These are phyloP conservation scores for Lentinula guzmanii DNA, from an alignment of 768 basidiomycete genomes.

Conservation along the genomic window DNA sequence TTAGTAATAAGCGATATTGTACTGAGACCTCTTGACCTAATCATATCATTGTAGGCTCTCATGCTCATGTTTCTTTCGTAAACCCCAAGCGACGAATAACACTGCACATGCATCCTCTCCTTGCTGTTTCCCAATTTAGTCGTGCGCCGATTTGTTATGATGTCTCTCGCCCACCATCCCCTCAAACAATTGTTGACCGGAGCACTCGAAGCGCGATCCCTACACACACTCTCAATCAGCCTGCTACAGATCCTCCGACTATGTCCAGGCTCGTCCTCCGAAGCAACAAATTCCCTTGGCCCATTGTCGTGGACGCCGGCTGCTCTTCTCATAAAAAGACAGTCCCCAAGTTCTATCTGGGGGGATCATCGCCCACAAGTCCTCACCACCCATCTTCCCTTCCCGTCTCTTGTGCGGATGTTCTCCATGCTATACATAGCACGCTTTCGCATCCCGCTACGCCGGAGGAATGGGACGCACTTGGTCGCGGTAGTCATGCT, in stretches of 20 bases:
- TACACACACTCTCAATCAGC: slow-evolving; percentile 48
- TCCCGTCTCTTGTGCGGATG: slow-evolving; percentile 53
- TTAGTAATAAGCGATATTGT: background rate
- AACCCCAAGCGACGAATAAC: slow-evolving; percentile 29
- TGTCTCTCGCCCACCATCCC: slow-evolving; percentile 48
- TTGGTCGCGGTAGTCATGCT: slow-evolving; percentile 47
- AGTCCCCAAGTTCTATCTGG: slow-evolving; percentile 21
- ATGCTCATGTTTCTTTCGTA: slow-evolving; percentile 26
- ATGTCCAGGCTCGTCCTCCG: slow-evolving; percentile 43
- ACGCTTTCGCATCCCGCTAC: slow-evolving; percentile 51
- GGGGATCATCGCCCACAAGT: slow-evolving; percentile 10
- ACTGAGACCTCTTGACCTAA: slow-evolving; percentile 2
- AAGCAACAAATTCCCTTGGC: slow-evolving; percentile 58
- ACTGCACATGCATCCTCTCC: slow-evolving; percentile 58
- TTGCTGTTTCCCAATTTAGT: slow-evolving; percentile 49
- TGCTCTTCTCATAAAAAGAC: slow-evolving; percentile 12
- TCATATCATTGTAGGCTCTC: slow-evolving; percentile 10
- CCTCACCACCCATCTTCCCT: slow-evolving; percentile 1
- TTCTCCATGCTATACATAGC: slow-evolving; percentile 53
- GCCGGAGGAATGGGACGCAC: slow-evolving; percentile 56
- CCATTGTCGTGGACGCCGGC: slow-evolving; percentile 36
- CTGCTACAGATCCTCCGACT: slow-evolving; percentile 59
- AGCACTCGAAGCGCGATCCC: slow-evolving; percentile 50
- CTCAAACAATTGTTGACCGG: slow-evolving; percentile 53
- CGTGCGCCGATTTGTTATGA: slow-evolving; percentile 62